These are phyloP conservation scores for Yueomyces sinensis DNA, from an alignment of 805 yeast genomes.

Conservation along the genomic window DNA sequence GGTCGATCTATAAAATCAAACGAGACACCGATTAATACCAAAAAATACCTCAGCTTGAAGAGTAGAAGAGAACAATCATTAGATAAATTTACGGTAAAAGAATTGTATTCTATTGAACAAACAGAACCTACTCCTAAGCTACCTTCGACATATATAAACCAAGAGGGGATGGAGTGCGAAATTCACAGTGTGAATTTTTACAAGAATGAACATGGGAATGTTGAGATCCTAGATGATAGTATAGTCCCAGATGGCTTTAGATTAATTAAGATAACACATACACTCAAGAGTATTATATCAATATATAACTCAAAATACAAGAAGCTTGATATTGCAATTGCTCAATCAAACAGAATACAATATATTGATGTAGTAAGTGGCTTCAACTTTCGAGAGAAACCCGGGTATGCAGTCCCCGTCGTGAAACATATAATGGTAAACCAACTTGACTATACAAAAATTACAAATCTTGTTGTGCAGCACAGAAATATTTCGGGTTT, in stretches of 20 bases:
- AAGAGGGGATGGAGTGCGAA: slow-evolving; percentile 1
- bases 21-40: slow-evolving; percentile 5
- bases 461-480: slow-evolving; percentile 1
- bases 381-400: slow-evolving; percentile 14
- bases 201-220: slow-evolving; percentile 11
- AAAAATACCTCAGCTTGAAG: slow-evolving; percentile 1
- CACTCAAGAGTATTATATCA: no score
- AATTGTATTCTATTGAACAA: slow-evolving; percentile 14
- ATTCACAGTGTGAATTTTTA: slow-evolving; percentile 9
- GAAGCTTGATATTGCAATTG: background rate
- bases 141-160: slow-evolving; percentile 3
- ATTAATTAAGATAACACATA: slow-evolving; percentile 1
- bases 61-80: slow-evolving; percentile 1
- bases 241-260: slow-evolving; percentile 13
- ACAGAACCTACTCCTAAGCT: slow-evolving; percentile 10
- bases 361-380: slow-evolving; percentile 18
- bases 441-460: slow-evolving; percentile 3
- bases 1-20: slow-evolving; percentile 10
- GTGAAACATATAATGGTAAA: slow-evolving; percentile 9
- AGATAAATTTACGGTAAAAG: slow-evolving; percentile 6
- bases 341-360: slow-evolving; percentile 4
- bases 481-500: slow-evolving; percentile 4
- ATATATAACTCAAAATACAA: background rate
- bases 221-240: slow-evolving; percentile 10
- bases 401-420: slow-evolving; percentile 16